A percentile compares a stretch with the other conserved stretches of the same genome.
These are phyloP conservation scores for Clarireedia homoeocarpa DNA, from an alignment of 2,329 filamentous ascomycete species.

Conservation along the genomic window DNA sequence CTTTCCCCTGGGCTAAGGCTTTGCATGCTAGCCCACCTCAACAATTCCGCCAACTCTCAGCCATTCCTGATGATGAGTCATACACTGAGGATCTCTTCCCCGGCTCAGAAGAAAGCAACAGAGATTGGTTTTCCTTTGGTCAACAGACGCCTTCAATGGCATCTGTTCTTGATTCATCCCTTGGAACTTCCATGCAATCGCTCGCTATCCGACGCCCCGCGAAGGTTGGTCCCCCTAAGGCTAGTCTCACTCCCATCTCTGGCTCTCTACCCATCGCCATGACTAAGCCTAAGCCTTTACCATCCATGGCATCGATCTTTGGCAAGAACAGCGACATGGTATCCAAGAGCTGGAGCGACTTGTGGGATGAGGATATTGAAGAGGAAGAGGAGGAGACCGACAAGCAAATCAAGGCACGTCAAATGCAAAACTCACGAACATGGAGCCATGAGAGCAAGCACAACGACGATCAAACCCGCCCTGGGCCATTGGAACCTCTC, in stretches of 20 bases:
- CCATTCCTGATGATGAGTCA: constrained; percentile 69
- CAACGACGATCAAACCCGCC: constrained; percentile 39
- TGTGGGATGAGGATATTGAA: constrained; percentile 89
- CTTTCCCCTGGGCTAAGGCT: constrained; percentile 93
- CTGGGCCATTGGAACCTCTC: constrained; percentile 46
- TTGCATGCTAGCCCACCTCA: constrained; percentile 68
- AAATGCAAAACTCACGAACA: constrained; percentile 60
- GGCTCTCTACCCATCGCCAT: constrained; percentile 73
- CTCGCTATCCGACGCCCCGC: constrained; percentile 46
- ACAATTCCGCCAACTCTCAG: constrained; percentile 73
- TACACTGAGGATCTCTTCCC: constrained; percentile 80
- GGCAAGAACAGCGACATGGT: constrained; percentile 69
- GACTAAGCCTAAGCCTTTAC: constrained; percentile 60
- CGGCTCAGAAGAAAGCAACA: constrained; percentile 59
- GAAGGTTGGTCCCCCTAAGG: constrained; percentile 38
- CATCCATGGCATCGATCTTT: constrained; percentile 63
- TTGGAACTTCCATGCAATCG: constrained; percentile 76
- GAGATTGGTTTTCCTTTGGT: constrained; percentile 73
- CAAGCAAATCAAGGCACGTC: constrained; percentile 51
- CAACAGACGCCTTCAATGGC: constrained; percentile 73
- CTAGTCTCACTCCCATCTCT: constrained; percentile 51
- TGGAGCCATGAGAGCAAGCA: constrained; percentile 59
- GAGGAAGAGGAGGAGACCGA: constrained; percentile 62
- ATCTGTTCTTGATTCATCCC: constrained; percentile 74
- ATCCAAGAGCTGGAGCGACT: constrained; percentile 98